Evolutionary conservation across 257 asterid genomes (phyloP).

Genomic region (Rhazya stricta): DNA sequence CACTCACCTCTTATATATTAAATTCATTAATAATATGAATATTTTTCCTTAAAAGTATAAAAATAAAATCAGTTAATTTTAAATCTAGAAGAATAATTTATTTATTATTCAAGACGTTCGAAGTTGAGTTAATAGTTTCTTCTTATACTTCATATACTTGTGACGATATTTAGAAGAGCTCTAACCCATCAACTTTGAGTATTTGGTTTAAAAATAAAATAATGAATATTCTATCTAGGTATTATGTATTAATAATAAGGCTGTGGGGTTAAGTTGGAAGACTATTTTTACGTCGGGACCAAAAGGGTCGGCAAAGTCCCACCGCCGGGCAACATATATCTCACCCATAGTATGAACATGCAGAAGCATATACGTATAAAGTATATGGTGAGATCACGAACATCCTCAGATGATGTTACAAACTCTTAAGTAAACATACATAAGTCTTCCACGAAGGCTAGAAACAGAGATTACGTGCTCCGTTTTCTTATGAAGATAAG

Average conservation of each 20-base stretch:
- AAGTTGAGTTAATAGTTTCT: too few species aligned
- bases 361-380: not conserved
- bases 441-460: constrained; percentile 11
- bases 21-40: not conserved
- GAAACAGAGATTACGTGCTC: not conserved
- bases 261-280: too few species aligned
- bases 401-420: not conserved
- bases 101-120: too few species aligned
- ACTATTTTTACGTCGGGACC: not conserved
- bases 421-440: not conserved
- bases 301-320: not conserved
- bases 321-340: not conserved
- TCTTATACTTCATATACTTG: too few species aligned
- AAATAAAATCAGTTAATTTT: too few species aligned
- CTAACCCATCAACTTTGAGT: too few species aligned
- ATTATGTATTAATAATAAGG: too few species aligned
- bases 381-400: not conserved
- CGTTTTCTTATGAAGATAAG: constrained; percentile 1
- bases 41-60: too few species aligned
- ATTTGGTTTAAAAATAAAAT: too few species aligned
- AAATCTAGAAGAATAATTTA: too few species aligned
- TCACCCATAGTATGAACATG: not conserved
- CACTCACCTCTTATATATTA: not conserved
- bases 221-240: too few species aligned
- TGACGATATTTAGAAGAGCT: too few species aligned